Evolutionary conservation across 2,329 filamentous ascomycete genomes (phyloP), one percentile per base, ranked within the genome.

Genomic region (Paracorniculantispora psalliotae): DNA sequence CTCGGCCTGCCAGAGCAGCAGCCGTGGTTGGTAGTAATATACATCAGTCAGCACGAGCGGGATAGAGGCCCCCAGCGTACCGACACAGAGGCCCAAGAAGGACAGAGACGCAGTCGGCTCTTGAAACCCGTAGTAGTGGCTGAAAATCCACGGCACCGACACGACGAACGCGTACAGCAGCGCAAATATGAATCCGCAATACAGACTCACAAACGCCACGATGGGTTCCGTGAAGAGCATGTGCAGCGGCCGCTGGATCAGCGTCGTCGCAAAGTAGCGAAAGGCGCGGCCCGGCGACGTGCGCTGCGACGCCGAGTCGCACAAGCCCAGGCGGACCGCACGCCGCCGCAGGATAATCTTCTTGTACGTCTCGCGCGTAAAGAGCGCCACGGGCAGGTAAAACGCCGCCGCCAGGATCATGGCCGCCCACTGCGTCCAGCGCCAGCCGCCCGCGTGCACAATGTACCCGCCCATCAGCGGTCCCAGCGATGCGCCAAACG

Each of bases 171-270:
- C 77, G 69, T 85, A 86, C 2, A 85, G 72, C 4, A 82, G 81
- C 50, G 80, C 76, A 67, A 83, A 83, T 57, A 83, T 68, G 62
- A 83, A 85, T 59, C 85, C 84, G 76, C 87, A 82, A 74, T 89
- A 90, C 26, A 90, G 75, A 39, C 81, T 82, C 3, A 86, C 75
- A 4, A 89, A 72, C 12, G 87, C 69, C 26, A 90, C 87, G 65
- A 90, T 90, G 2, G 88, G 88, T 67, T 91, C 88, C 59, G 75
- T 75, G 75, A 90, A 87, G 8, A 91, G 79, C 55, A 91, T 78
- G 48, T 87, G 75, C 85, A 87, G 88, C 1, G 88, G 88, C 3
- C 88, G 79, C 52, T 80, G 76, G 62, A 84, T 81, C 59, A 80
- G 68, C 62, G 78, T 79, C 56, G 81, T 68, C 15, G 66, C 63